Conservation (phyloP, 2,329 filamentous ascomycete genomes). For the Pestalotiopsis sp. region DNA sequence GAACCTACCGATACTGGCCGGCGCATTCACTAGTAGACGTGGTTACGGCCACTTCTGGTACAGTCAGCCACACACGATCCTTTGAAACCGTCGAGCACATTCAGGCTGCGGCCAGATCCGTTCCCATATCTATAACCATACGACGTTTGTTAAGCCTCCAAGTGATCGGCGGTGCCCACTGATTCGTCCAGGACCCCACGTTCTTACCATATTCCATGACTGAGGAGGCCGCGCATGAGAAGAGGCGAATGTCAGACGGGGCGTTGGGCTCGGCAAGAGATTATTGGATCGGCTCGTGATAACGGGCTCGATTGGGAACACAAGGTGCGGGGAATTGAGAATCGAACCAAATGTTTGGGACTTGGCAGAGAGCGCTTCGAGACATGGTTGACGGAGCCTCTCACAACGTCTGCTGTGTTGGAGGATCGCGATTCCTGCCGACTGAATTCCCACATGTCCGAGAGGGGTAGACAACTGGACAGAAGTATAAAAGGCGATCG, state of each 20-base stretch:
- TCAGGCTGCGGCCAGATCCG: background rate
- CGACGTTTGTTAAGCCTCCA: background rate
- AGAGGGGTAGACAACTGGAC: background rate
- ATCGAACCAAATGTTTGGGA: background rate
- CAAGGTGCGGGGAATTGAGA: conserved; percentile 3
- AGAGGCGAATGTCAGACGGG: conserved; percentile 2
- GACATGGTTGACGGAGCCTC: background rate
- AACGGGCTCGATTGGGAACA: conserved; percentile 1
- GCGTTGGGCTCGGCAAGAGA: background rate
- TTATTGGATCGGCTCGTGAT: conserved; percentile 1
- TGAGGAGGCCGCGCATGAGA: background rate
- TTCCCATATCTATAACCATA: conserved; percentile 4
- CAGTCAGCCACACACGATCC: background rate
- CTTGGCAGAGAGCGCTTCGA: background rate
- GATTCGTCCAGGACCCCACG: background rate
- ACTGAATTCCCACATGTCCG: background rate
- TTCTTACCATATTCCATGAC: conserved; percentile 1
- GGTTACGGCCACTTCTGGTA: background rate
- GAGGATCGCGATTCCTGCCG: background rate
- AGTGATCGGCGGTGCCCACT: background rate
- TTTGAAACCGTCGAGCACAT: background rate
- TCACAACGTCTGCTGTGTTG: background rate
- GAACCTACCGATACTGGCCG: background rate
- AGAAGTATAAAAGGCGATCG: background rate
- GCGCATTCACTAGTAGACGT: conserved; percentile 4